Evolutionary conservation across 495 filamentous ascomycete genomes (phyloP).

Genomic region (Neurospora cerealis): DNA sequence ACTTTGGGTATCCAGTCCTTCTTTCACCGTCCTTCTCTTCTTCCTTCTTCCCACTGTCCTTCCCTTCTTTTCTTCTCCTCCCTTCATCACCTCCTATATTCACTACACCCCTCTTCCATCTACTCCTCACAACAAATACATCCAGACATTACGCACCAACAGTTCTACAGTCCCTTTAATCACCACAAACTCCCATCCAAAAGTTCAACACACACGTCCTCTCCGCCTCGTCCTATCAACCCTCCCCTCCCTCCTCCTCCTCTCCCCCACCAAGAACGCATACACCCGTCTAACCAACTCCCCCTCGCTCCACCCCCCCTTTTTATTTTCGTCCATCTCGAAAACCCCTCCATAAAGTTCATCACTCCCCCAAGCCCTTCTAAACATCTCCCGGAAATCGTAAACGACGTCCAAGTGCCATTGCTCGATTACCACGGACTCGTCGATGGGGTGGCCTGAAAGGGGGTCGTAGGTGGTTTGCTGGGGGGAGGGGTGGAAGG

Average conservation of each 20-base stretch:
- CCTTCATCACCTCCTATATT: neutral
- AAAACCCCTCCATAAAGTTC: neutral
- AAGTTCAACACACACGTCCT: no score
- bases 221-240: slow-evolving; percentile 10
- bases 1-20: neutral
- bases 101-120: no score
- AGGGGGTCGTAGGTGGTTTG: neutral
- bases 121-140: slow-evolving; percentile 4
- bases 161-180: no score
- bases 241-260: slow-evolving; percentile 22
- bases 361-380: slow-evolving; percentile 3
- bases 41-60: no score
- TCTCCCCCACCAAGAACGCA: slow-evolving; percentile 36
- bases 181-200: no score
- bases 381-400: slow-evolving; percentile 31
- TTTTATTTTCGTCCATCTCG: neutral
- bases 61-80: neutral
- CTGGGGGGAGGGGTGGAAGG: neutral
- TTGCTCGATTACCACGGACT: slow-evolving; percentile 29
- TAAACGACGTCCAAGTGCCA: slow-evolving; percentile 46
- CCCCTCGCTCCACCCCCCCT: slow-evolving; percentile 31
- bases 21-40: neutral
- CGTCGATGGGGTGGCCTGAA: slow-evolving; percentile 1
- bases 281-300: slow-evolving; percentile 40
- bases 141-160: neutral